Evolutionary conservation across 2,329 filamentous ascomycete genomes (phyloP).

Genomic region (Hypoxylon sp.): DNA sequence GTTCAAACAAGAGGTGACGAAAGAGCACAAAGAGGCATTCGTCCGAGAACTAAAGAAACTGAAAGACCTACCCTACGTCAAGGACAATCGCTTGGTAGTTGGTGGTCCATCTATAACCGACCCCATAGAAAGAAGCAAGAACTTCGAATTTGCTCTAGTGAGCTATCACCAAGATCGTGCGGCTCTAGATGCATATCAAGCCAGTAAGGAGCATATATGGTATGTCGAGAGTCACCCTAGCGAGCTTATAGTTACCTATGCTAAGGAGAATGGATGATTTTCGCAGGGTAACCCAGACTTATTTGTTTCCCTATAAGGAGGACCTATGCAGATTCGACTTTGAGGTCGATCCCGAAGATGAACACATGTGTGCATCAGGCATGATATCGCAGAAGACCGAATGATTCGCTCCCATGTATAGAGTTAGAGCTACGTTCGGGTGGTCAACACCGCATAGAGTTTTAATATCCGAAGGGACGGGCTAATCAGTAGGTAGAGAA

Average conservation of each 20-base stretch:
- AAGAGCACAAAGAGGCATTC: constrained; percentile 62
- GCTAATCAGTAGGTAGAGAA: neutral
- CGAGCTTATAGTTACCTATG: neutral
- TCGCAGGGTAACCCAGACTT: constrained; percentile 64
- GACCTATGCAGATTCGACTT: constrained; percentile 69
- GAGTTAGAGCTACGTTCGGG: neutral
- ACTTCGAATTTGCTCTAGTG: constrained; percentile 65
- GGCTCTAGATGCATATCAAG: constrained; percentile 66
- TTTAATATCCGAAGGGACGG: neutral
- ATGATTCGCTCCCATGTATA: neutral
- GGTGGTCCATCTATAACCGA: constrained; percentile 68
- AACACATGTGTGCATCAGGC: constrained; percentile 24
- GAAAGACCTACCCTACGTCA: constrained; percentile 64
- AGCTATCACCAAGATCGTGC: constrained; percentile 64
- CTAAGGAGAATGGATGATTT: neutral
- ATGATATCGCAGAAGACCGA: neutral
- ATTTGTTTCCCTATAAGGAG: constrained; percentile 67
- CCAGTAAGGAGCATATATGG: constrained; percentile 66
- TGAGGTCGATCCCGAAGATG: constrained; percentile 52
- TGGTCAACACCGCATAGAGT: too few relatives aligned
- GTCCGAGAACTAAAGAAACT: constrained; percentile 64
- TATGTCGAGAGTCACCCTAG: constrained; percentile 47
- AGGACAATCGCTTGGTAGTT: constrained; percentile 64
- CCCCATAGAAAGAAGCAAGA: constrained; percentile 67
- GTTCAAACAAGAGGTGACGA: constrained; percentile 54